Evolutionary conservation across 345 rosid genomes (phyloP).

Genomic region (Rhodomyrtus tomentosa): DNA sequence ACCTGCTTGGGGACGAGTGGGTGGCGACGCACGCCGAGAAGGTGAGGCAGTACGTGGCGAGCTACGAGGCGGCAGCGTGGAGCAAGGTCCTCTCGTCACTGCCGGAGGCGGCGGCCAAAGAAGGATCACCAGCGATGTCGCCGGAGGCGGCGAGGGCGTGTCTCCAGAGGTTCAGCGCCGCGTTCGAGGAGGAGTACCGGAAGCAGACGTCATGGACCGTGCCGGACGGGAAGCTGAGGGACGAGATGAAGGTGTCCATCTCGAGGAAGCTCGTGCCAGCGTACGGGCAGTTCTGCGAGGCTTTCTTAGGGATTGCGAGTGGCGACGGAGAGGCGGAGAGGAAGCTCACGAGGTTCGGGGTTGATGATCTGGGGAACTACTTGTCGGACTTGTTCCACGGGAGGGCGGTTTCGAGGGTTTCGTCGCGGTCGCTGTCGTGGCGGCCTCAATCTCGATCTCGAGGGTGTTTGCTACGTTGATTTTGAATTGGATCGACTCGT

Average conservation of each 20-base stretch:
- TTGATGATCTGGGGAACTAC: slow-evolving; percentile 19
- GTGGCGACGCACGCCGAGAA: slow-evolving; percentile 3
- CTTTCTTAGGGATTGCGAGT: neutral
- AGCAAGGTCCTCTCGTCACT: neutral
- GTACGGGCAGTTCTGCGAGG: slow-evolving; percentile 8
- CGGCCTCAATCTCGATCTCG: neutral
- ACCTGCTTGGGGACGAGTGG: slow-evolving; percentile 17
- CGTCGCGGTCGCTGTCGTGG: neutral
- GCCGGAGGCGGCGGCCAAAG: neutral
- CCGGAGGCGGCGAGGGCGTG: slow-evolving; percentile 4
- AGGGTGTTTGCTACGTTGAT: neutral
- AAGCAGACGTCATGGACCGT: slow-evolving; percentile 15
- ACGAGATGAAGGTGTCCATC: slow-evolving; percentile 12
- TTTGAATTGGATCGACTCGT: neutral
- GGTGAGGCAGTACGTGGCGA: slow-evolving; percentile 6
- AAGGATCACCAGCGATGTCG: neutral
- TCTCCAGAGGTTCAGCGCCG: slow-evolving; percentile 6
- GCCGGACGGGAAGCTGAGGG: slow-evolving; percentile 19
- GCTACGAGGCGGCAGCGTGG: slow-evolving; percentile 15
- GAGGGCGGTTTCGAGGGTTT: neutral
- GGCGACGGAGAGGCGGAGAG: neutral
- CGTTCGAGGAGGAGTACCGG: slow-evolving; percentile 18
- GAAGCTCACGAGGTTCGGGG: slow-evolving; percentile 4
- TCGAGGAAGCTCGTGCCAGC: slow-evolving; percentile 4
- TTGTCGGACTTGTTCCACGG: slow-evolving; percentile 14